Base-by-base conservation (phyloP, 2,329 filamentous ascomycete genomes). In the Hirsutella thompsonii region DNA sequence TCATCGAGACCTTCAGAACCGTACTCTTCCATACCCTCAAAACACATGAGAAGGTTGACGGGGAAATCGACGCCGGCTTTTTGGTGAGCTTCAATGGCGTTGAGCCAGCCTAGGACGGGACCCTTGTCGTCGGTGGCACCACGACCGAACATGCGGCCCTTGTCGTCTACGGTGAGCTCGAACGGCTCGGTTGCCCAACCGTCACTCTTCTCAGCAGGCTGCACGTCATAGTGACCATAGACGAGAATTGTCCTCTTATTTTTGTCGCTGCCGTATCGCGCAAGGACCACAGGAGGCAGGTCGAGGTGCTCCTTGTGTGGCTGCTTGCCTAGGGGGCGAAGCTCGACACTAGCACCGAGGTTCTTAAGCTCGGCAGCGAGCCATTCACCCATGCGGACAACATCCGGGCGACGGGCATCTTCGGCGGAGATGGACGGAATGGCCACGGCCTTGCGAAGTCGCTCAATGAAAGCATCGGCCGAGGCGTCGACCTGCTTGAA, bases 21-120 rank as follows among this genome's bases (percentile, higher is more conserved):
- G 60, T 94, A 94, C 69, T 98, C 92, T 68, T 98, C 92, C 92
- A 98, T 98, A 38, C 92, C 92, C 72, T 98, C 92, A 54, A 98
- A 96, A 72, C 92, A 98, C 86, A 95, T 96, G 49, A 98, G 77
- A 50, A 98, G 73, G 68, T 98, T 98, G 57, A 98, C 92, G 8
- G 92, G 92, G 60, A 98, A 87, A 39, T 95, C 90, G 36, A 96
- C 71, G 43, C 86, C 86, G 29, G 89, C 88, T 71, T 93, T 92
- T 64, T 94, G 82, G 70, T 98, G 92, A 34, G 92, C 89, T 67
- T 98, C 89, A 49, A 98, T 96, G 51, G 89, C 89, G 60, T 98
- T 98, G 52, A 98, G 64, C 92, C 92, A 98, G 53, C 92, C 92
- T 42, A 98, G 71, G 20, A 98, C 90, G 16, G 92, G 92, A 1